phyloP scores from a whole-genome alignment of 73 alveolate species.

The Paramecium biaurelia region DNA sequence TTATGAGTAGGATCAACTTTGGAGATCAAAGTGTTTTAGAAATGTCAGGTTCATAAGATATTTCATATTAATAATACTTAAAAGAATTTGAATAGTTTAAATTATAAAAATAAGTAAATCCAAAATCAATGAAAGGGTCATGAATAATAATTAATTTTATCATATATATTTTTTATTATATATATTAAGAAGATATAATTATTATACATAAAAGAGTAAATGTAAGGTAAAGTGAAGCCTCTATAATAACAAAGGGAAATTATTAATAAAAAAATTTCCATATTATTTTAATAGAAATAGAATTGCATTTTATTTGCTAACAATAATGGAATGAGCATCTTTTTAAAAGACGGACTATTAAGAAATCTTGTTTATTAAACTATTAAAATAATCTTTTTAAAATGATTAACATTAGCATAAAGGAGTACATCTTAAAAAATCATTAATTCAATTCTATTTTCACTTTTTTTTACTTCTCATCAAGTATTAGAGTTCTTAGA shows the following conservation, averaged over 20 bases:
- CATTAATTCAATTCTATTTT: not conserved
- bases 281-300: not conserved
- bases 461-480: not conserved
- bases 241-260: too few relatives aligned
- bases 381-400: not conserved
- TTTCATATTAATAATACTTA: not conserved
- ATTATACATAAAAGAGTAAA: too few relatives aligned
- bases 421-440: not conserved
- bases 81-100: constrained; percentile 1
- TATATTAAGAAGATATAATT: too few relatives aligned
- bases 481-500: not conserved
- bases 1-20: not conserved
- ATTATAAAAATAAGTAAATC: not conserved
- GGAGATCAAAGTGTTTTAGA: not conserved
- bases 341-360: not conserved
- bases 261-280: too few relatives aligned
- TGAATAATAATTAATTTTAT: not conserved
- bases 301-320: too few relatives aligned
- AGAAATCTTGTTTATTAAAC: not conserved
- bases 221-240: too few relatives aligned
- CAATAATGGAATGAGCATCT: not conserved
- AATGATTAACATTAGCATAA: not conserved
- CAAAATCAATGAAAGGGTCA: not conserved
- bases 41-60: not conserved
- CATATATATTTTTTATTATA: not conserved